Conservation (phyloP, 441 rosid genomes). For the Adansonia rubrostipa region DNA sequence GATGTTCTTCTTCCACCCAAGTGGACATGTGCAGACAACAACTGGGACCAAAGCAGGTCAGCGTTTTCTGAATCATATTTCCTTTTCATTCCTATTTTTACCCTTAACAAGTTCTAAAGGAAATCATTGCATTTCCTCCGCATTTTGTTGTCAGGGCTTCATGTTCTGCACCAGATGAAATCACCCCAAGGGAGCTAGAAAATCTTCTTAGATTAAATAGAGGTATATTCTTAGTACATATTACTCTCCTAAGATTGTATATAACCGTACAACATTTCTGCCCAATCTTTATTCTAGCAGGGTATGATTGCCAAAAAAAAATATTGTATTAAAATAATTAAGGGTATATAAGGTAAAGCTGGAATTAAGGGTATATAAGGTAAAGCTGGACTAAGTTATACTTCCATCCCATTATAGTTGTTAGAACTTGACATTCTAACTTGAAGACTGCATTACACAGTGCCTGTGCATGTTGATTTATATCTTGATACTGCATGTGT, state of each 20-base stretch:
- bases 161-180: slow-evolving; percentile 72
- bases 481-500: not conserved
- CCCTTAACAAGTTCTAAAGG: slow-evolving; percentile 6
- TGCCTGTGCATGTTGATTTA: not conserved
- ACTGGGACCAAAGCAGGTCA: slow-evolving; percentile 68
- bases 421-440: not conserved
- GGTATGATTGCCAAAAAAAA: not conserved
- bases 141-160: slow-evolving; percentile 49
- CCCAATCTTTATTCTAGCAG: slow-evolving; percentile 4
- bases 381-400: not conserved
- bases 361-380: not conserved
- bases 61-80: slow-evolving; percentile 1
- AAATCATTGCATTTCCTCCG: slow-evolving; percentile 12
- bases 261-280: not conserved
- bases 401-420: not conserved
- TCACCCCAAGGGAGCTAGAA: slow-evolving; percentile 59
- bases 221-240: slow-evolving; percentile 42
- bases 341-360: not conserved
- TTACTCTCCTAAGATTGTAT: not conserved
- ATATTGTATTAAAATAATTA: not conserved
- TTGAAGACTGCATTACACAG: not conserved
- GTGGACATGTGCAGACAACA: slow-evolving; percentile 72
- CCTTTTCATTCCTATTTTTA: slow-evolving; percentile 13
- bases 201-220: slow-evolving; percentile 55
- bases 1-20: slow-evolving; percentile 70